phyloP scores from a whole-genome alignment of 805 yeast species.

The Lachancea meyersii region DNA sequence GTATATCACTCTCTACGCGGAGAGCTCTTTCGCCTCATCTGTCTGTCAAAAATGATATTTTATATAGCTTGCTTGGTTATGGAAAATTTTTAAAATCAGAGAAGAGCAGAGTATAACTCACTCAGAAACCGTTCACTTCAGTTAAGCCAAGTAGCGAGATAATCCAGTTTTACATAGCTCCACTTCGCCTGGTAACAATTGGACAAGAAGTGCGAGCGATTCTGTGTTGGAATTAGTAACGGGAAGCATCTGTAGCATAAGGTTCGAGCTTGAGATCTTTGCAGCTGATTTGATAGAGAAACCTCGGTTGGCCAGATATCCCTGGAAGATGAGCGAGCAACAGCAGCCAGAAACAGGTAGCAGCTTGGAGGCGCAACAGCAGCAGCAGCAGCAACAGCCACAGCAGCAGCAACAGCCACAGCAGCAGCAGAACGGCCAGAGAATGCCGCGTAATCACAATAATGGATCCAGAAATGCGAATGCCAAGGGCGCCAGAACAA shows the following conservation, averaged over 20 bases:
- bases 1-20: no score
- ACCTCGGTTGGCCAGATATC: conserved; percentile 1
- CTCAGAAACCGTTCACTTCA: not conserved
- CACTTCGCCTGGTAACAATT: not conserved
- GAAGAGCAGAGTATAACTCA: not conserved
- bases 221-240: conserved; percentile 6
- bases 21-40: no score
- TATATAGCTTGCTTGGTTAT: not conserved
- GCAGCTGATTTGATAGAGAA: conserved; percentile 8
- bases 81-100: conserved; percentile 1
- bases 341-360: conserved; percentile 4
- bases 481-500: conserved; percentile 5
- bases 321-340: conserved; percentile 9
- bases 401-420: conserved; percentile 4
- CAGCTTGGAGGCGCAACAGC: conserved; percentile 5
- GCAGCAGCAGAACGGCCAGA: conserved; percentile 3
- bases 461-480: conserved; percentile 1
- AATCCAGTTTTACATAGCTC: conserved; percentile 1
- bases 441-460: conserved; percentile 5
- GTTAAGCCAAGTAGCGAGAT: not conserved
- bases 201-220: conserved; percentile 3
- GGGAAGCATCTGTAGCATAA: conserved; percentile 7
- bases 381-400: conserved; percentile 6
- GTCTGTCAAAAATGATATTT: no score
- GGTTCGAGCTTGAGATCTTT: conserved; percentile 2